These are phyloP conservation scores for Coleophoma crateriformis DNA, from an alignment of 2,329 filamentous ascomycete genomes.

Conservation along the genomic window DNA sequence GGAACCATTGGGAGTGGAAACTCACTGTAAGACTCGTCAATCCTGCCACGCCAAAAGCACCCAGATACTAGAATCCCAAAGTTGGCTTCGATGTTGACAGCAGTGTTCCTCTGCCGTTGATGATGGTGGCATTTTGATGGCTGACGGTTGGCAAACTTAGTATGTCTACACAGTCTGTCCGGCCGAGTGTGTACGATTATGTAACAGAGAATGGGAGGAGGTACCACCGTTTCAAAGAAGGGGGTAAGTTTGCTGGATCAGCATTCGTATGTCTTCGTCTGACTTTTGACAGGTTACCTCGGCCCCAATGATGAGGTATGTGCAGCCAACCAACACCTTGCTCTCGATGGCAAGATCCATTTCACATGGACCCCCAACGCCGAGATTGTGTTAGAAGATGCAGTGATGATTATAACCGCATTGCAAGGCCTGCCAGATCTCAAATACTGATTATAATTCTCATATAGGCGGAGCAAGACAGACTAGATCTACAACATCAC, in stretches of 20 bases:
- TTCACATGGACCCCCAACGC: not conserved
- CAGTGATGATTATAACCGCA: too few relatives aligned
- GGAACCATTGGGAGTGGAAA: not conserved
- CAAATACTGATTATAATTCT: too few relatives aligned
- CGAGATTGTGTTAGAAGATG: not conserved
- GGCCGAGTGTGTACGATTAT: conserved; percentile 7
- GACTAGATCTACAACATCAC: conserved; percentile 2
- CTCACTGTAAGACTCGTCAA: not conserved
- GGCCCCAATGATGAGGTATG: conserved; percentile 27
- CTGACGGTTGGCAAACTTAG: not conserved
- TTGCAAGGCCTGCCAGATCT: too few relatives aligned
- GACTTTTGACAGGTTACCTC: not conserved
- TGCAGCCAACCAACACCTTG: not conserved
- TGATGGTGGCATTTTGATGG: not conserved
- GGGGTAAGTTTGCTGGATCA: not conserved
- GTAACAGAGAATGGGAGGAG: conserved; percentile 8
- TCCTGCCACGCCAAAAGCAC: too few relatives aligned
- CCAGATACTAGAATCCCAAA: too few relatives aligned
- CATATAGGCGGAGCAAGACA: not conserved
- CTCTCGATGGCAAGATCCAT: not conserved
- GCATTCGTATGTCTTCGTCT: not conserved
- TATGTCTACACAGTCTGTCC: conserved; percentile 6
- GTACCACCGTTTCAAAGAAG: conserved; percentile 7
- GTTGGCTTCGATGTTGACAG: not conserved
- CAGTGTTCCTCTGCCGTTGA: not conserved